A percentile compares a stretch with the other conserved stretches of the same genome.
Evolutionary conservation across 805 yeast genomes (phyloP).

Genomic region (Lachancea nothofagi): DNA sequence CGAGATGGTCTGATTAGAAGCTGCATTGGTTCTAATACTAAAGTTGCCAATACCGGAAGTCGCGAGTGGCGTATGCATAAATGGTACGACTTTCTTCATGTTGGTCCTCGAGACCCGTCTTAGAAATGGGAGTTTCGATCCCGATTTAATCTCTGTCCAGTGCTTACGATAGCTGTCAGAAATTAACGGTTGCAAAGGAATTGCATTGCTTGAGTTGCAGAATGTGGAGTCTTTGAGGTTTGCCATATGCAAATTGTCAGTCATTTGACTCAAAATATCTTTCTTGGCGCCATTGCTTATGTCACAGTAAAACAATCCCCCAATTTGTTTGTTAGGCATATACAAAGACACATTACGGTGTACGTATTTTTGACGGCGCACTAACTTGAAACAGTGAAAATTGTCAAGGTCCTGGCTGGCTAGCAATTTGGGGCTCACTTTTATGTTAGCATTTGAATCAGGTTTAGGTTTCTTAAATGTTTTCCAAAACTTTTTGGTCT

Average conservation of each 20-base stretch:
- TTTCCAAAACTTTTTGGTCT: not conserved
- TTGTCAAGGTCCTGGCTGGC: conserved; percentile 14
- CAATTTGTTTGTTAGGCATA: conserved; percentile 55
- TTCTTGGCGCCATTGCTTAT: conserved; percentile 29
- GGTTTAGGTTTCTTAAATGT: conserved; percentile 3
- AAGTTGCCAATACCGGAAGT: not conserved
- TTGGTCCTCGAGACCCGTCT: conserved; percentile 19
- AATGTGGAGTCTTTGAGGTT: not conserved
- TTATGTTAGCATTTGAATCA: not conserved
- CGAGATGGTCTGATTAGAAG: not conserved
- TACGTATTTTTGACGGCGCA: conserved; percentile 51
- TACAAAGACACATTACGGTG: conserved; percentile 40
- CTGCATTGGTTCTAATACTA: not conserved
- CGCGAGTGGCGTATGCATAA: conserved; percentile 44
- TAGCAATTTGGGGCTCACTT: not conserved
- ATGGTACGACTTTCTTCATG: conserved; percentile 49
- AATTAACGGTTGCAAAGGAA: conserved; percentile 51
- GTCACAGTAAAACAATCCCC: conserved; percentile 55
- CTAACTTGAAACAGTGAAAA: conserved; percentile 50
- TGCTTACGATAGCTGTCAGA: conserved; percentile 49
- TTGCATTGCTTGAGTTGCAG: conserved; percentile 36
- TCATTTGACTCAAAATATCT: conserved; percentile 17
- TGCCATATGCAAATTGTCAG: conserved; percentile 8
- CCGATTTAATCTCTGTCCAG: conserved; percentile 38
- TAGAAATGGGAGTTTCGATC: conserved; percentile 15